Base-by-base conservation (phyloP, 2,329 filamentous ascomycete genomes). In the Aaosphaeria arxii region DNA sequence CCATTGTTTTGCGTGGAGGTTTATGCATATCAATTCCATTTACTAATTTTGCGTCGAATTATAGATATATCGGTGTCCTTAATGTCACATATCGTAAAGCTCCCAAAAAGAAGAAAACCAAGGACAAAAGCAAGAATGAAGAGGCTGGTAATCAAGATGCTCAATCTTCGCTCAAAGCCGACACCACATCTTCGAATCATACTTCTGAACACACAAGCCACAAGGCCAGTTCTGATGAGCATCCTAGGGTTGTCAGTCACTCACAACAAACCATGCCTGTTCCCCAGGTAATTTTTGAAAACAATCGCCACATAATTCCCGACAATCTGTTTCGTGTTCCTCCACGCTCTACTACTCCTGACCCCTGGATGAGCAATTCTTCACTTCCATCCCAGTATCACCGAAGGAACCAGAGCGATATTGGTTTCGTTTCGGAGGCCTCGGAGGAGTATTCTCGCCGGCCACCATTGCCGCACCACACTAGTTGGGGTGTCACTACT, bases 61-160 rank as follows among this genome's bases (percentile, higher is more conserved):
- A 54, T 69, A 95, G 90, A 66, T 97, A 99, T 62, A 97, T 99
- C 61, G 94, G 94, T 53, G 94, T 99, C 39, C 75, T 99, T 44
- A 97, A 96, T 69, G 92, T 96, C 17, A 96, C 91, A 0, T 96
- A 95, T 67, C 89, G 91, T 44, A 96, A 95, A 67, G 85, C 85
- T 49, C 78, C 83, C 2, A 89, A 90, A 47, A 84, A 76, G 45
- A 72, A 74, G 51, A 81, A 78, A 63, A 67, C 69, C 29, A 65
- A 65, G 42, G 66, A 70, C 38, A 65, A 60, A 40, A 33, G 49
- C 4, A 66, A 63, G 48, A 38, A 48, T 30, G 67, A 66, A 17
- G n/a, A 9, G n/a, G 33, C 44, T 38, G 50, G 47, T 13, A 47
- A 46, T 30, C 44, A 47, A 31, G 47, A 51, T 24, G 50, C 56